Evolutionary conservation across 345 rosid genomes (phyloP).

Genomic region (Eutrema japonicum): DNA sequence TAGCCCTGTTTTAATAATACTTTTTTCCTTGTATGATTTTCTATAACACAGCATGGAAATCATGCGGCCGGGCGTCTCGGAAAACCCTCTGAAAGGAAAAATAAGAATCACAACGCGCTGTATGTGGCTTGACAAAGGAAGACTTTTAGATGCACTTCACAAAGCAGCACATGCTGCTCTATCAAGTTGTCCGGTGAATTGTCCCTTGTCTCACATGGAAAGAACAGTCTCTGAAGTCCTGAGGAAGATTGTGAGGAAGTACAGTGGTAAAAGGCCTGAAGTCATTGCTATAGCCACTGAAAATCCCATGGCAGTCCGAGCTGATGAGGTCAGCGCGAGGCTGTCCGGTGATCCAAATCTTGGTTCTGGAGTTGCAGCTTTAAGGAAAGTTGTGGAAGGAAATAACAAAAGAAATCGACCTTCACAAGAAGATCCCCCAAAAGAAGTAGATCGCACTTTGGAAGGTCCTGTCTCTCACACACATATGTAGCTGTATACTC

Average conservation of each 20-base stretch:
- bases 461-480: slow-evolving; percentile 47
- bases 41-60: slow-evolving; percentile 81
- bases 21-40: slow-evolving; percentile 27
- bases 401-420: slow-evolving; percentile 48
- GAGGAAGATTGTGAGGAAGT: slow-evolving; percentile 93
- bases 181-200: slow-evolving; percentile 83
- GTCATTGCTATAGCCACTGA: slow-evolving; percentile 83
- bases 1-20: background rate
- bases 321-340: slow-evolving; percentile 69
- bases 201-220: slow-evolving; percentile 92
- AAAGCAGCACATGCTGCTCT: slow-evolving; percentile 94
- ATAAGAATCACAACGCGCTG: slow-evolving; percentile 94
- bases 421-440: slow-evolving; percentile 40
- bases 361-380: slow-evolving; percentile 60
- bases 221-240: slow-evolving; percentile 82
- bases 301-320: slow-evolving; percentile 71
- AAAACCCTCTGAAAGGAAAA: slow-evolving; percentile 74
- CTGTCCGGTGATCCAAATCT: slow-evolving; percentile 65
- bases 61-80: slow-evolving; percentile 65
- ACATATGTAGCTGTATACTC: background rate
- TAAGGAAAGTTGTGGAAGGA: slow-evolving; percentile 57
- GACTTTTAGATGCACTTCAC: slow-evolving; percentile 85
- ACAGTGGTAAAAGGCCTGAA: slow-evolving; percentile 95
- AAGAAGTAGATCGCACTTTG: slow-evolving; percentile 35
- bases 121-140: slow-evolving; percentile 98